A percentile compares a stretch with the other conserved stretches of the same genome.
phyloP scores from a whole-genome alignment of 345 rosid genomes.

The Laguncularia racemosa region DNA sequence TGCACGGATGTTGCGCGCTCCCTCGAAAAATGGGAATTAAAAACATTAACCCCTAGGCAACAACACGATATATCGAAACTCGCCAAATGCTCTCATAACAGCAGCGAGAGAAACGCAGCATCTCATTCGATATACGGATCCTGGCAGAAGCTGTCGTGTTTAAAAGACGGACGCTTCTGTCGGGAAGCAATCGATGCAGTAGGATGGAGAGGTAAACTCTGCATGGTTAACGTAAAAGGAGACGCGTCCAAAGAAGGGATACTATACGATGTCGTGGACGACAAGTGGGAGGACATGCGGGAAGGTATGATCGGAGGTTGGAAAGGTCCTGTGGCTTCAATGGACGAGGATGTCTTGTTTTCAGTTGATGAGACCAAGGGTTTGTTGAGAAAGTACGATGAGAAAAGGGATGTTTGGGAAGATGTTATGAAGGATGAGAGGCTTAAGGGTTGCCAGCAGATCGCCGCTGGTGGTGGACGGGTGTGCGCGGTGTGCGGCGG shows the following conservation, averaged over 20 bases:
- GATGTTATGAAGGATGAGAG: constrained; percentile 12
- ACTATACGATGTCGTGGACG: constrained; percentile 22
- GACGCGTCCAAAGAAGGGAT: constrained; percentile 29
- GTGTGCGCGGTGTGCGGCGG: constrained; percentile 25
- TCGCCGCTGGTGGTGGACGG: constrained; percentile 33
- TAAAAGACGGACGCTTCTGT: constrained; percentile 33
- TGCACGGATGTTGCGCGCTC: constrained; percentile 32
- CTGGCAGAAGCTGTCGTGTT: constrained; percentile 25
- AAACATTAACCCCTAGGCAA: no score
- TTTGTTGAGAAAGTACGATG: constrained; percentile 23
- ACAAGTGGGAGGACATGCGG: constrained; percentile 37
- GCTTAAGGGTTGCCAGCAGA: constrained; percentile 32
- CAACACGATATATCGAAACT: no score
- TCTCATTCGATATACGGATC: background rate
- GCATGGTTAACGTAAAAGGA: constrained; percentile 44
- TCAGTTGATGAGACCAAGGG: constrained; percentile 33
- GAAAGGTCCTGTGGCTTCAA: constrained; percentile 45
- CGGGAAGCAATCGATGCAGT: constrained; percentile 46
- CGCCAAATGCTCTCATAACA: background rate
- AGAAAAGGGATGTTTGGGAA: constrained; percentile 30
- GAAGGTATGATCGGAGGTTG: constrained; percentile 41
- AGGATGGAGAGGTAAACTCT: constrained; percentile 43
- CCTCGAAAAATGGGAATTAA: constrained; percentile 31
- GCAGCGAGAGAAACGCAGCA: background rate
- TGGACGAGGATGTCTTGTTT: constrained; percentile 41